Base-by-base conservation (phyloP, 1,139 yeast species). In the Nakaseomyces delphensis region DNA sequence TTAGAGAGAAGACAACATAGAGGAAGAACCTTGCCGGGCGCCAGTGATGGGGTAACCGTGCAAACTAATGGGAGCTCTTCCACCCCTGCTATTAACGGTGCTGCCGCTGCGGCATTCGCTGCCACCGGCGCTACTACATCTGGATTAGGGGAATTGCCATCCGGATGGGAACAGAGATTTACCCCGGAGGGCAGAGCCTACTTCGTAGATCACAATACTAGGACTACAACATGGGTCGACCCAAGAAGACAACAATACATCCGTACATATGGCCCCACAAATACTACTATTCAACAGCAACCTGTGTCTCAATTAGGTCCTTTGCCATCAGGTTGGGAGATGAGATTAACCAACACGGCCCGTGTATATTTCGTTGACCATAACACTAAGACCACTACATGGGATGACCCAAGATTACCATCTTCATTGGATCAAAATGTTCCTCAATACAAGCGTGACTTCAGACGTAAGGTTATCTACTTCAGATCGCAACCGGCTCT, bases 191-290 rank as follows among this genome's bases (percentile, higher is more conserved):
- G 98, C 31, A 77, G 98, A 60, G 94, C 97, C 11, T 91, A 91
- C 67, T 91, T 89, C 64, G 98, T 91, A 43, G 99, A 91, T 64
- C 98, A 91, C 68, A 91, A 91, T 64, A 91, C 98, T 14, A 78
- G 98, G 64, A 91, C 99, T 0, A 91, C 99, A 4, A 93, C 99
- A 3, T 91, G 99, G 99, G 99, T 91, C 42, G 99, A 91, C 64
- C 99, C 99, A 51, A 78, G 98, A 67, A 80, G 98, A 66, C 98
- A 91, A 67, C 99, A 91, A 69, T 91, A 87, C 64, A 93, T 91
- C 55, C 83, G 97, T 62, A 87, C 95, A 50, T 87, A 84, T 64
- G 96, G 95, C 29, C 86, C 85, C 55, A 68, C 70, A 27, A 72
- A 69, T 48, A 79, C 82, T 51, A 86, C 96, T 11, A 85, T 89